Percentiles rank a stretch among this genome's conserved stretches.
phyloP scores from a whole-genome alignment of 768 basidiomycete genomes.

The Serpula lacrymans region DNA sequence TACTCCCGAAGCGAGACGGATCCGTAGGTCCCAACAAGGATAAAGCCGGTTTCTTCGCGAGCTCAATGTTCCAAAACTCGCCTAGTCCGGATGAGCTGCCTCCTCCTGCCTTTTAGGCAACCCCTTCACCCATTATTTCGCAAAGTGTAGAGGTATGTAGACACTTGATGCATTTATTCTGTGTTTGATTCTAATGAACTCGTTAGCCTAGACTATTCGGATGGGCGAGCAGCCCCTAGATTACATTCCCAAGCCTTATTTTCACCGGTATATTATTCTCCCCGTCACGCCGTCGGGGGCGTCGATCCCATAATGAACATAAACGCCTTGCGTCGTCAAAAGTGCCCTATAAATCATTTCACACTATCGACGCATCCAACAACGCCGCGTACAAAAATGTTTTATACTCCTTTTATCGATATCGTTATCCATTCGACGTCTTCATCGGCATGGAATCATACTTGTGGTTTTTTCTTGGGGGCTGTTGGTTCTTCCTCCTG shows the following conservation, averaged over 20 bases:
- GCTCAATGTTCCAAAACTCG: slow-evolving; percentile 82
- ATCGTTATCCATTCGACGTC: slow-evolving; percentile 44
- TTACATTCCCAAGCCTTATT: slow-evolving; percentile 26
- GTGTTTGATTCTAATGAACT: neutral
- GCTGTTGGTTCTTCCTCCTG: slow-evolving; percentile 25
- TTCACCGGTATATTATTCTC: slow-evolving; percentile 24
- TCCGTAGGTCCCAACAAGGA: slow-evolving; percentile 29
- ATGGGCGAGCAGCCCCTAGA: slow-evolving; percentile 33
- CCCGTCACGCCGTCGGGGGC: slow-evolving; percentile 20
- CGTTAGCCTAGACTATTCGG: slow-evolving; percentile 36
- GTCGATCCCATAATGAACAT: slow-evolving; percentile 26
- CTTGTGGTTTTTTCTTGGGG: slow-evolving; percentile 27
- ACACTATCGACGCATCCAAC: slow-evolving; percentile 13
- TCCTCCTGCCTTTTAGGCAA: slow-evolving; percentile 53
- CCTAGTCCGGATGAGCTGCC: slow-evolving; percentile 82
- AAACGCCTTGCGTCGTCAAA: slow-evolving; percentile 3
- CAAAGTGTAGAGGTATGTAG: slow-evolving; percentile 40
- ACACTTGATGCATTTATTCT: slow-evolving; percentile 1
- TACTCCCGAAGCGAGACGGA: slow-evolving; percentile 26
- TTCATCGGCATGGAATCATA: slow-evolving; percentile 23
- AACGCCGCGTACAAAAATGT: slow-evolving; percentile 15
- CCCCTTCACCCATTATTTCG: slow-evolving; percentile 15
- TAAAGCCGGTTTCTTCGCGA: slow-evolving; percentile 64
- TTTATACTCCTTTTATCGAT: slow-evolving; percentile 28
- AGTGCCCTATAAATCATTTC: slow-evolving; percentile 4